Conservation (phyloP, 805 yeast genomes). For the Starmerella bombicola region DNA sequence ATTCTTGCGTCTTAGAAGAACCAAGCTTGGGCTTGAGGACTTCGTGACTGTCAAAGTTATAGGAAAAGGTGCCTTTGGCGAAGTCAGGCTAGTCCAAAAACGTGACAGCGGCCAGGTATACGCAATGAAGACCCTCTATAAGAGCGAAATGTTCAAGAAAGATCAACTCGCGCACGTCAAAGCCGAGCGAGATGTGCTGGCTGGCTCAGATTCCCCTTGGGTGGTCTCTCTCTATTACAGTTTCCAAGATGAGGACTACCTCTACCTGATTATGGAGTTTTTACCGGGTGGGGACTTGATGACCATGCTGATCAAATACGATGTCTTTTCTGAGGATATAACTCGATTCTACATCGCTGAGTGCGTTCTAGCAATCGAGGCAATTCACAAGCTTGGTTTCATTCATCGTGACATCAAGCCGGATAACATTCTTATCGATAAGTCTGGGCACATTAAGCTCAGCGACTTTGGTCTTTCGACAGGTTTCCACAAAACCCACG, state of each 20-base stretch:
- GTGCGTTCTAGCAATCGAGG: conserved; percentile 89
- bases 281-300: conserved; percentile 77
- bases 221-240: conserved; percentile 73
- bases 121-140: conserved; percentile 87
- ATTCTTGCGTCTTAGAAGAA: conserved; percentile 70
- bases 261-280: conserved; percentile 71
- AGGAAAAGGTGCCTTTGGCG: conserved; percentile 98
- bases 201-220: conserved; percentile 82
- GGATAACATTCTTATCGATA: conserved; percentile 82
- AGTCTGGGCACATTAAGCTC: conserved; percentile 54
- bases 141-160: conserved; percentile 85
- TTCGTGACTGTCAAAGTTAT: conserved; percentile 73
- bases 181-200: conserved; percentile 90
- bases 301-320: conserved; percentile 95
- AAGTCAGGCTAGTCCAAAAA: conserved; percentile 87
- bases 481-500: conserved; percentile 92
- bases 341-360: conserved; percentile 86
- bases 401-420: conserved; percentile 97
- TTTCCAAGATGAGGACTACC: conserved; percentile 63
- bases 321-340: conserved; percentile 83
- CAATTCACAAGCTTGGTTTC: conserved; percentile 82
- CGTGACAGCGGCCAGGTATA: conserved; percentile 80
- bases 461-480: conserved; percentile 74
- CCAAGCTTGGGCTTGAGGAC: conserved; percentile 70
- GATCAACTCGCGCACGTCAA: conserved; percentile 92